Base-by-base conservation (phyloP, 345 rosid species). In the Clausena lansium region DNA sequence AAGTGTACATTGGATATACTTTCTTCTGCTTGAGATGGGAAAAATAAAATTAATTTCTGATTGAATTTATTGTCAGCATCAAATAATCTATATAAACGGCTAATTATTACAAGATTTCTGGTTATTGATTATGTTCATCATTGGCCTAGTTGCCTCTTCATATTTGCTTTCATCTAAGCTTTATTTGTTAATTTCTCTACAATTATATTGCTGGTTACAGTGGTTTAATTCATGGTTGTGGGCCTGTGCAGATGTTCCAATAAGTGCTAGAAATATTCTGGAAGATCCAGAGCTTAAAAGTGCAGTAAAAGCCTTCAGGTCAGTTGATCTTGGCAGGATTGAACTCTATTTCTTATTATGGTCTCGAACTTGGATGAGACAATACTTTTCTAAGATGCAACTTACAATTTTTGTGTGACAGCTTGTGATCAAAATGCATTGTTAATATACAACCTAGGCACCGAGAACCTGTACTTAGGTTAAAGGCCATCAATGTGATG, bases 241-340 rank as follows among this genome's bases (percentile, higher is more conserved):
- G 64, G 64, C 36, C 58, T 81, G 47, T 83, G 84, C 84, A 93
- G 98, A 86, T 87, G 90, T 87, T 79, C 97, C 97, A 27, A 36
- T 95, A 57, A 85, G 91, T 87, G 79, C 99, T 77, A 91, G 99
- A 86, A 94, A 95, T 85, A 92, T 95, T 84, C 81, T 92, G 84
- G 98, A 93, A 85, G 88, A 91, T 81, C 90, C 88, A 28, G 98
- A 95, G 75, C 89, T 94, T 81, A 95, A 93, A 87, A 70, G 19
- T 59, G 98, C 98, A 20, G 99, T 95, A 32, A 95, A 95, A 85
- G 80, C 87, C 27, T 91, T 83, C 91, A 95, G 98, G 99, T 93
- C 39, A 82, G 80, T 52, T 70, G 27, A 19, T 39, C 10, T 52
- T 14, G 9, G 4, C 45, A 2, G 22, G 47, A 45, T 52, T 76